Evolutionary conservation across 371 early-diverging fungal genomes (phyloP).

Genomic region (Mucor saturninus): DNA sequence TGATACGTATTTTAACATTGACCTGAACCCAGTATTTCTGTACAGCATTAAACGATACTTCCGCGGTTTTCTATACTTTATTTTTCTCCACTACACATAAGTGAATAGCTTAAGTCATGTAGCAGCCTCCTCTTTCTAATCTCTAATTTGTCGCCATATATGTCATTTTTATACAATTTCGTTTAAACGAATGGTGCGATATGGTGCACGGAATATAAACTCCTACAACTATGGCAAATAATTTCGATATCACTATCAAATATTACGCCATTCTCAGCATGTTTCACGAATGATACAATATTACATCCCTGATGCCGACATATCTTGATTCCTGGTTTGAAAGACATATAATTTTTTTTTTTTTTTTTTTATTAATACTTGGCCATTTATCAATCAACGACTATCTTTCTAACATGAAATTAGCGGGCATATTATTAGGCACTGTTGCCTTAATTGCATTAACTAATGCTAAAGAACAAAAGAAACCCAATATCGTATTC

Average conservation of each 20-base stretch:
- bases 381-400: no score
- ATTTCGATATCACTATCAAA: neutral
- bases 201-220: neutral
- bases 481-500: conserved; percentile 64
- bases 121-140: neutral
- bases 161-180: neutral
- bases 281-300: neutral
- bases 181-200: neutral
- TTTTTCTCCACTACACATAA: neutral
- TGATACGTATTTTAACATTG: no score
- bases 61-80: neutral
- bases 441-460: conserved; percentile 4
- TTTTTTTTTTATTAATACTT: neutral
- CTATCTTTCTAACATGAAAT: conserved; percentile 2
- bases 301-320: neutral
- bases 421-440: conserved; percentile 2
- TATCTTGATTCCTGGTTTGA: neutral
- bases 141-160: neutral
- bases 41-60: neutral
- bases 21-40: no score
- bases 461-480: neutral
- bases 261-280: conserved; percentile 4
- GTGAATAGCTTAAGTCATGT: neutral
- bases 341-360: neutral
- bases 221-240: neutral